Percentiles rank a stretch among this genome's conserved stretches.
Evolutionary conservation across 208 protist species (phyloP).

Genomic region (Trypanosoma cruzi): DNA sequence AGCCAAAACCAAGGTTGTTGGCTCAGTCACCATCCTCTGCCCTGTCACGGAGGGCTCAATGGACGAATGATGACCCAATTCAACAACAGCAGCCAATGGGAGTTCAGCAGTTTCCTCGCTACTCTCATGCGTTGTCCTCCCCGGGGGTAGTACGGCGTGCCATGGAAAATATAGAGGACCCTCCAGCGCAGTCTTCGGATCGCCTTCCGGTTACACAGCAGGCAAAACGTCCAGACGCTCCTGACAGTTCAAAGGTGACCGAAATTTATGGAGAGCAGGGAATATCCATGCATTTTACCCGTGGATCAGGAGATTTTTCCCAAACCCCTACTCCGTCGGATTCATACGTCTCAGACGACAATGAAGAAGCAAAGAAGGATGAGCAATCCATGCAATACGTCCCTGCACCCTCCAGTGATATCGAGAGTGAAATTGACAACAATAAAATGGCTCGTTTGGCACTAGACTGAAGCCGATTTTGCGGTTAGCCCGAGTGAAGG

Average conservation of each 20-base stretch:
- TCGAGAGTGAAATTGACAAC: constrained; percentile 80
- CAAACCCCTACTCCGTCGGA: constrained; percentile 14
- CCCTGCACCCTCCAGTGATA: constrained; percentile 70
- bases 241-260: not conserved
- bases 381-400: constrained; percentile 41
- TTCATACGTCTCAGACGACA: constrained; percentile 42
- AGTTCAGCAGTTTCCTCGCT: not conserved
- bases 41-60: not conserved
- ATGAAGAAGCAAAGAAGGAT: not conserved
- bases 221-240: not conserved
- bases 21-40: not conserved
- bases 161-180: too few relatives aligned
- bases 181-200: not conserved
- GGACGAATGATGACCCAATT: not conserved
- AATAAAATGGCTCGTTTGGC: constrained; percentile 65
- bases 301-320: not conserved
- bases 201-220: not conserved
- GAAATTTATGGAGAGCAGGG: not conserved
- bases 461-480: constrained; percentile 39
- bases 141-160: not conserved
- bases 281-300: not conserved
- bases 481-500: not conserved
- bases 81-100: not conserved
- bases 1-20: not conserved
- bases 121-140: not conserved